Base-by-base conservation (phyloP, 1,139 yeast genomes). In the Meyerozyma sp. region DNA sequence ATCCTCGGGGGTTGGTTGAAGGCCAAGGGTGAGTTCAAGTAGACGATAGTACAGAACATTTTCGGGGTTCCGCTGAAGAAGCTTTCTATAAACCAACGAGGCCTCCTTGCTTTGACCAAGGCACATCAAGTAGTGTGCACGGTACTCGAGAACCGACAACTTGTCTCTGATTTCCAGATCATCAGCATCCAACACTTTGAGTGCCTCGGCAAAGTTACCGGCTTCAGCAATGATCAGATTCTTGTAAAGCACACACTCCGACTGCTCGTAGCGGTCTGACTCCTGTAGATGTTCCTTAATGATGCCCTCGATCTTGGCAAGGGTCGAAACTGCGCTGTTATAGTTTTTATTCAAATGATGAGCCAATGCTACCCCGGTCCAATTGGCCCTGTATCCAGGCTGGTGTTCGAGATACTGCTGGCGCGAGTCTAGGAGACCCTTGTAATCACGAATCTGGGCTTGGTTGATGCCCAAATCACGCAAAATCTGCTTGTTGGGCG, bases 301-400 rank as follows among this genome's bases (percentile, higher is more conserved):
- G 32, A 89, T 69, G 16, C 75, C 81, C 58, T 90, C 96, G 54
- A 88, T 88, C 54, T 85, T 82, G 26, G 77, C 61, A 54, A 91
- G 73, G 3, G 94, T 85, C 44, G 79, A 75, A 46, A 84, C 82
- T 3, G 96, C 94, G 13, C 77, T 79, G 29, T 68, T 68, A 56
- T 73, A 77, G 57, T 91, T 89, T 25, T 78, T 76, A 57, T 77
- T 79, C 58, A 91, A 71, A 61, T 87, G 89, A 57, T 86, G 89
- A 0, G 97, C 96, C 35, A 88, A 74, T 0, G 96, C 97, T 44
- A 87, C 72, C 0, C 86, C 84, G 2, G 96, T 86, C 97, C 98
- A 94, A 57, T 89, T 85, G 52, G 94, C 93, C 51, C 97, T 78
- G 59, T 80, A 84, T 0, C 95, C 96, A 10, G 96, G 84, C 54